Evolutionary conservation across 305 asterid species (phyloP).

Genomic region (Vinca major): DNA sequence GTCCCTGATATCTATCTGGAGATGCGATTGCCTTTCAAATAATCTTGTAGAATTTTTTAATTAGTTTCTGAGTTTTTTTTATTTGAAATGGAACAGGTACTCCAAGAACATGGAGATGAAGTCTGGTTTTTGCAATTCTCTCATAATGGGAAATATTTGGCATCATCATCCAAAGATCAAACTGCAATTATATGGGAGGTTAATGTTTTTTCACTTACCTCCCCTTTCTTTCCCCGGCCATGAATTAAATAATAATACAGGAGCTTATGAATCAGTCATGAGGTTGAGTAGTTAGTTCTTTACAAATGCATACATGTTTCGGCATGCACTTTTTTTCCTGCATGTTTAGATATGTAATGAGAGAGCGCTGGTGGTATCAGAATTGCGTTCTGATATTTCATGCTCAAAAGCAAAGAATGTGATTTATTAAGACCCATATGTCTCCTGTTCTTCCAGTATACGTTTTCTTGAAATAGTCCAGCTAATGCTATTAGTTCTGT

Average conservation of each 20-base stretch:
- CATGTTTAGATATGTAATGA: neutral
- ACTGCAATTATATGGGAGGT: constrained; percentile 34
- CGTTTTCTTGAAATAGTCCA: neutral
- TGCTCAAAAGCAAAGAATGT: neutral
- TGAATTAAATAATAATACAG: neutral
- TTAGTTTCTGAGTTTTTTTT: neutral
- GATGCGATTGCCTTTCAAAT: neutral
- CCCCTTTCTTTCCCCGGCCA: neutral
- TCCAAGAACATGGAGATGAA: constrained; percentile 24
- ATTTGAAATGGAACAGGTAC: constrained; percentile 17
- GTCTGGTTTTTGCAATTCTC: constrained; percentile 30
- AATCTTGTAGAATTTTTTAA: neutral
- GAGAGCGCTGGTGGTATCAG: neutral
- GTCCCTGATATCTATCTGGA: neutral
- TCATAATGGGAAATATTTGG: constrained; percentile 27
- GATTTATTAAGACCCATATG: neutral
- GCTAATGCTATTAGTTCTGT: neutral
- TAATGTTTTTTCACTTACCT: neutral
- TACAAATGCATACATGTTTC: neutral
- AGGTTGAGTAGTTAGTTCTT: neutral
- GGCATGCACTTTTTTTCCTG: neutral
- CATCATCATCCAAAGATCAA: constrained; percentile 29
- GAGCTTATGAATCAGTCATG: neutral
- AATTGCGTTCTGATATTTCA: neutral
- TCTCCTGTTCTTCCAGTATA: neutral